Evolutionary conservation across 371 early-diverging fungal species (phyloP).

Genomic region (Basidiobolus meristosporus): DNA sequence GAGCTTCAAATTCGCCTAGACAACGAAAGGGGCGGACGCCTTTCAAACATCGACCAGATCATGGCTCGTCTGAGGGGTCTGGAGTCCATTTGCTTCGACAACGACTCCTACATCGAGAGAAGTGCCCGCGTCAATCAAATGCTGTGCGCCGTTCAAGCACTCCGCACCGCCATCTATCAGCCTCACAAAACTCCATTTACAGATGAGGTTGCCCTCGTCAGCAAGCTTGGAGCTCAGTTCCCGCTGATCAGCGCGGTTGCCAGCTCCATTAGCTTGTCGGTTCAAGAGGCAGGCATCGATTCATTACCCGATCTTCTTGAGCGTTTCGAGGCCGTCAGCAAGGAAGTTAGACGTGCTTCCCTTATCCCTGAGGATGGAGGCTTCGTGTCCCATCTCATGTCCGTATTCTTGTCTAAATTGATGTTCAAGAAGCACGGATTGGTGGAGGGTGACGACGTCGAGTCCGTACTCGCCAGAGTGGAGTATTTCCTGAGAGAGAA

Average conservation of each 20-base stretch:
- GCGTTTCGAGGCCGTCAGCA: slow-evolving; percentile 49
- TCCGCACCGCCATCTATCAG: slow-evolving; percentile 19
- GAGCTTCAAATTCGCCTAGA: slow-evolving; percentile 69
- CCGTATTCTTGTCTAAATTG: slow-evolving; percentile 48
- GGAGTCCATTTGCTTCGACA: slow-evolving; percentile 34
- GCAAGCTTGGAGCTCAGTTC: slow-evolving; percentile 19
- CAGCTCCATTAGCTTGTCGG: slow-evolving; percentile 30
- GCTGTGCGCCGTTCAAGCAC: slow-evolving; percentile 25
- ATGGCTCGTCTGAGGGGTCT: slow-evolving; percentile 50
- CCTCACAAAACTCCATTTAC: slow-evolving; percentile 29
- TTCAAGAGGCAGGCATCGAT: slow-evolving; percentile 42
- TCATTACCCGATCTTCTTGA: slow-evolving; percentile 47
- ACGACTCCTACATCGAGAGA: slow-evolving; percentile 32
- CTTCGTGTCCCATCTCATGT: slow-evolving; percentile 61
- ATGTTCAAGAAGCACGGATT: slow-evolving; percentile 74
- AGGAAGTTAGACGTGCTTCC: slow-evolving; percentile 59
- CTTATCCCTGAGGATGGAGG: slow-evolving; percentile 77
- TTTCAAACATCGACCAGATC: slow-evolving; percentile 69
- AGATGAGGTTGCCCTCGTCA: slow-evolving; percentile 43
- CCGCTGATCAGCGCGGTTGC: slow-evolving; percentile 44
- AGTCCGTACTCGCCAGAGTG: slow-evolving; percentile 68
- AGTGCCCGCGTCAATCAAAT: slow-evolving; percentile 29
- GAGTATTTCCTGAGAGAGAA: slow-evolving; percentile 50
- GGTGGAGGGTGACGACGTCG: slow-evolving; percentile 77
- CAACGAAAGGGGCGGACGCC: slow-evolving; percentile 72